Evolutionary conservation across 148 eudicot species (phyloP).

Genomic region (Rhododendron ovatum): DNA sequence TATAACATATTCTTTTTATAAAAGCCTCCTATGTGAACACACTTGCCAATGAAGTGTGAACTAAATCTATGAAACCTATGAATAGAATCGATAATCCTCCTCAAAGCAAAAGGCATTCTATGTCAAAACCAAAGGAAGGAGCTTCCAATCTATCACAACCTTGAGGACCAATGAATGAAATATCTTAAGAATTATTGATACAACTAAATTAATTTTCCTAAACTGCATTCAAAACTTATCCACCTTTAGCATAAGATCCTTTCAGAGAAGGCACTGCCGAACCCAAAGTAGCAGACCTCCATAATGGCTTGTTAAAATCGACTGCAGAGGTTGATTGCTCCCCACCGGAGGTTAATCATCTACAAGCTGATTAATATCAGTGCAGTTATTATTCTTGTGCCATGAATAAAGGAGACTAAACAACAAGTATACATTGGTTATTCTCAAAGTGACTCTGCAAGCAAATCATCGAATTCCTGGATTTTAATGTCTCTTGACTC

Average conservation of each 20-base stretch:
- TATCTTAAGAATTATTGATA: neutral
- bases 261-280: neutral
- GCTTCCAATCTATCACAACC: neutral
- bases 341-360: neutral
- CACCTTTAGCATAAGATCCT: neutral
- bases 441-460: neutral
- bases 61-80: neutral
- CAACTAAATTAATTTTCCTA: neutral
- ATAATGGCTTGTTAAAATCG: neutral
- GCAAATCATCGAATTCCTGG: neutral
- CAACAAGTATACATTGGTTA: neutral
- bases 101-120: neutral
- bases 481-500: neutral
- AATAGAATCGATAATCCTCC: neutral
- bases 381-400: neutral
- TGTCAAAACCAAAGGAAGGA: neutral
- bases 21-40: neutral
- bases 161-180: neutral
- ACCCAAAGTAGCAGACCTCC: neutral
- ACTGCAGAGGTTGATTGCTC: neutral
- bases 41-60: neutral
- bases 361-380: neutral
- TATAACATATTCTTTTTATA: neutral
- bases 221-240: neutral
- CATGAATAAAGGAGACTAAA: neutral